phyloP scores from a whole-genome alignment of 352 stramenopile species.

The Phytophthora agathidicida region DNA sequence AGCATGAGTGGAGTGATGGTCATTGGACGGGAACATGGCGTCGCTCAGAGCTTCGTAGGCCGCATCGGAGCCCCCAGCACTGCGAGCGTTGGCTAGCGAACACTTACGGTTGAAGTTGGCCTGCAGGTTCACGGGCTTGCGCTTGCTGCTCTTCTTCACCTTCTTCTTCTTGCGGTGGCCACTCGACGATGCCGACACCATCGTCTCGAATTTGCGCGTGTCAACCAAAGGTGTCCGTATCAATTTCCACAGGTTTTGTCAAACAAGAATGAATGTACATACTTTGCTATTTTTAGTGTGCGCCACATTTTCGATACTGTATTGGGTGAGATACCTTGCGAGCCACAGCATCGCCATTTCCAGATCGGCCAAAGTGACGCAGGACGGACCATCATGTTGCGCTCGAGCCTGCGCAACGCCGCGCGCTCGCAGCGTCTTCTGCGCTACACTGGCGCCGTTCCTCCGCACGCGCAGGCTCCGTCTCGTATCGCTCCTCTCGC shows the following conservation, averaged over 20 bases:
- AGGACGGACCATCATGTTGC: constrained; percentile 40
- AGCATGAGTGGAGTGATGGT: constrained; percentile 37
- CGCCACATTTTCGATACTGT: constrained; percentile 5
- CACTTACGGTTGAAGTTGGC: constrained; percentile 89
- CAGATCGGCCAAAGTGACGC: constrained; percentile 2
- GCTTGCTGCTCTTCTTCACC: constrained; percentile 72
- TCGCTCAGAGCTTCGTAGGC: constrained; percentile 47
- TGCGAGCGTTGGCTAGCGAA: constrained; percentile 13
- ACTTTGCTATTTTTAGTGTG: not conserved
- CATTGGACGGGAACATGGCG: constrained; percentile 86
- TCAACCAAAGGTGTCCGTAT: constrained; percentile 12
- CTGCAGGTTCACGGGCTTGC: constrained; percentile 85
- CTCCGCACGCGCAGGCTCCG: constrained; percentile 13
- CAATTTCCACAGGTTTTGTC: constrained; percentile 8
- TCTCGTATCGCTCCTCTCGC: constrained; percentile 11
- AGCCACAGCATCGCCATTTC: constrained; percentile 29
- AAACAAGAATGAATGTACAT: constrained; percentile 29
- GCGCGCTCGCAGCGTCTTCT: constrained; percentile 42
- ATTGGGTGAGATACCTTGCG: constrained; percentile 20
- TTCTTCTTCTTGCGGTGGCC: constrained; percentile 73
- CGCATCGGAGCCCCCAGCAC: not conserved
- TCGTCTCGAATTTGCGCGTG: constrained; percentile 20
- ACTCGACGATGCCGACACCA: constrained; percentile 66
- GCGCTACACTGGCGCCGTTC: constrained; percentile 15
- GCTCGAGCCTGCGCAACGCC: constrained; percentile 46